These are phyloP conservation scores for Chrysoporthe cubensis DNA, from an alignment of 2,329 filamentous ascomycete genomes.

Conservation along the genomic window DNA sequence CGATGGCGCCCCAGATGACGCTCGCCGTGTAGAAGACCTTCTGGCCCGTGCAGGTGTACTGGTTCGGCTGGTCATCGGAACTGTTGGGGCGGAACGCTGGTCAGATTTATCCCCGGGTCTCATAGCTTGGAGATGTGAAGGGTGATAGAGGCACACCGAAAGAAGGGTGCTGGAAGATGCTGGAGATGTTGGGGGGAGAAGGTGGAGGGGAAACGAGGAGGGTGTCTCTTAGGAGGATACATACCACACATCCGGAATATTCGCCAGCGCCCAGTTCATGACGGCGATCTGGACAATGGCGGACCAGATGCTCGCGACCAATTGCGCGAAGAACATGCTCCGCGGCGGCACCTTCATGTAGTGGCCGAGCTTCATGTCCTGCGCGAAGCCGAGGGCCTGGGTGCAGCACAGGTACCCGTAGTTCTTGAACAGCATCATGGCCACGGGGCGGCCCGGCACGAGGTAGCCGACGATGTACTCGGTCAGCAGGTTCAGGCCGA, in stretches of 20 bases:
- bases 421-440: constrained; percentile 80
- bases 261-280: constrained; percentile 67
- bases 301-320: constrained; percentile 63
- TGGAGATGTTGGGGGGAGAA: too few species aligned
- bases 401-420: constrained; percentile 72
- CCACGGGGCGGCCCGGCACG: constrained; percentile 70
- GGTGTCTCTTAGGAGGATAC: background rate
- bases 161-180: too few species aligned
- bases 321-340: constrained; percentile 64
- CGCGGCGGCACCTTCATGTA: constrained; percentile 70
- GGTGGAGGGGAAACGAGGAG: background rate
- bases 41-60: constrained; percentile 60
- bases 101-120: too few species aligned
- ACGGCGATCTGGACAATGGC: constrained; percentile 66
- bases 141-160: too few species aligned
- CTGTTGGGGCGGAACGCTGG: background rate
- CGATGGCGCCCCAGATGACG: constrained; percentile 75
- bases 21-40: constrained; percentile 69
- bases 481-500: constrained; percentile 73
- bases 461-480: constrained; percentile 76
- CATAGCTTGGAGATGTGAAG: too few species aligned
- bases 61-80: constrained; percentile 52
- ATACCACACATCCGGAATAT: constrained; percentile 65
- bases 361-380: constrained; percentile 70
- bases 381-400: constrained; percentile 66